Evolutionary conservation across 2,329 filamentous ascomycete genomes (phyloP), one percentile per base, ranked within the genome.

Genomic region (Cladosporium velox): DNA sequence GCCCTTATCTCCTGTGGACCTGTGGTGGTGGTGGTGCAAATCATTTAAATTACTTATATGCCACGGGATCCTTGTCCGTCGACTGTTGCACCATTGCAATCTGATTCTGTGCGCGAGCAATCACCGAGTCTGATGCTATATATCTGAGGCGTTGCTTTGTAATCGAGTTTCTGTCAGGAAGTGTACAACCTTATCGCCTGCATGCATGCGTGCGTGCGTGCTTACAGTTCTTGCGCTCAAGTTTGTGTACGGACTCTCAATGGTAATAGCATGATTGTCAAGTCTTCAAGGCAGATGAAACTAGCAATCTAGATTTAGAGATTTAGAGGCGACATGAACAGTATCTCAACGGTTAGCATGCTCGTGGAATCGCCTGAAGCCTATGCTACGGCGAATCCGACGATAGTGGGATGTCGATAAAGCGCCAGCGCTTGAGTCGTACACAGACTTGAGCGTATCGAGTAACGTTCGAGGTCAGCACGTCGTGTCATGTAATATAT

Each of bases 51-150:
- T 24, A 24, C 24, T 2, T 24, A 24, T 21, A 47, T 47, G n/a
- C 15, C 6, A 35, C 15, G 4, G 41, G 55, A 58, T 41, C 55
- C 55, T 32, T 55, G 52, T 55, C 18, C 6, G 18, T 34, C 18
- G 41, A 24, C 10, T 47, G 41, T 24, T n/a, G 41, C 41, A 47
- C 34, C 32, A 12, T 34, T 34, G 11, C 11, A 10, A 10, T 44
- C 6, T 7, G 1, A 32, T 21, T 21, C 26, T 30, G 51, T 30
- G 51, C 51, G 51, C 54, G 54, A 58, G 34, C 32, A 38, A 24
- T 58, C 34, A 32, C 54, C 54, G 54, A 35, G 54, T 24, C 26
- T 54, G 7, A 5, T 54, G 51, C 51, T 54, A 54, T 54, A 32
- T 32, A 54, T 28, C 8, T 32, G 14, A 34, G 4, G 8, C 14